Conservation (phyloP, 2,329 filamentous ascomycete genomes). For the Aspergillus floridensis region DNA sequence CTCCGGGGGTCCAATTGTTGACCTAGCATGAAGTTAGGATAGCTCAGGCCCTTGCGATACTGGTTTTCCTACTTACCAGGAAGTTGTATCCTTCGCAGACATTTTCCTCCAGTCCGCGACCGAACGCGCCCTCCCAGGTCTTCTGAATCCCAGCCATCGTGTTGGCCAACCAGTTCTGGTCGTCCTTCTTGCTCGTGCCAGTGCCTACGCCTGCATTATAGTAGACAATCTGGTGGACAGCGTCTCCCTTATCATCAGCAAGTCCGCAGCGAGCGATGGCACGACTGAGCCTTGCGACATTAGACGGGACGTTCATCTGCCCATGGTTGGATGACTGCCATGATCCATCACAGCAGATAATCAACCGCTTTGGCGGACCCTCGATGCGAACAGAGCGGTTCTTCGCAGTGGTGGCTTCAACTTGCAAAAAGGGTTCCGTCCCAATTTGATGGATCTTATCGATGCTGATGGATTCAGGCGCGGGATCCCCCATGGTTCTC, state of each 20-base stretch:
- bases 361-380: slow-evolving; percentile 8
- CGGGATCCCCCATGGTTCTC: neutral
- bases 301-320: slow-evolving; percentile 9
- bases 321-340: slow-evolving; percentile 12
- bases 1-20: slow-evolving; percentile 10
- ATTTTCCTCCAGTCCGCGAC: neutral
- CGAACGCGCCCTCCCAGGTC: neutral
- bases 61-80: slow-evolving; percentile 3
- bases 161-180: neutral
- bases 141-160: neutral
- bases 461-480: neutral
- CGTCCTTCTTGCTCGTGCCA: neutral
- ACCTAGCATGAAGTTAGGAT: slow-evolving; percentile 8
- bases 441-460: neutral
- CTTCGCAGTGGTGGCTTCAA: too few species aligned
- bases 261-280: neutral
- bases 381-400: neutral
- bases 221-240: neutral
- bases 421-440: too few species aligned
- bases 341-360: slow-evolving; percentile 15
- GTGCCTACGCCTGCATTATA: neutral
- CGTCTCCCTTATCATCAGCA: neutral
- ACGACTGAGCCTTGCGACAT: slow-evolving; percentile 11
- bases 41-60: neutral
- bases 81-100: slow-evolving; percentile 9